Evolutionary conservation across 192 early-diverging fungal genomes (phyloP), one percentile per base, ranked within the genome.

Genomic region (Coemansia sp.): DNA sequence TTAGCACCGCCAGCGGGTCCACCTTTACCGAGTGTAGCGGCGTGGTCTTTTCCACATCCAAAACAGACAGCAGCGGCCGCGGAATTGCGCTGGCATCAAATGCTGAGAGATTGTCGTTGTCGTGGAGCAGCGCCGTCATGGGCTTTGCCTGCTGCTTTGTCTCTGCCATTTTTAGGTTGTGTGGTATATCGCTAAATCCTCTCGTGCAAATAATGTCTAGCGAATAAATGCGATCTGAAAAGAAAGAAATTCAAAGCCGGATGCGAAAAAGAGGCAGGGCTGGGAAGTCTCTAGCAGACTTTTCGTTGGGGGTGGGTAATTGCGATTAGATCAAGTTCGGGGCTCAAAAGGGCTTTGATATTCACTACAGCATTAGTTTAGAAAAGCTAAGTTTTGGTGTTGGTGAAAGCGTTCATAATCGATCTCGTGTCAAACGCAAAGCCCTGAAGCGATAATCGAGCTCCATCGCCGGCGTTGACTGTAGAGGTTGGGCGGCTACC

Each of bases 1-100:
- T 93, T 42, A 98, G 83, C n/a, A 95, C 85, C 38, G 93, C 90
- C 68, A 92, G 82, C 48, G 87, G 87, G 68, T 92, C 89, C 58
- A 92, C 81, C 71, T 89, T 88, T 51, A 92, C 90, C 47, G 66
- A 67, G 42, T 76, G 66, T 60, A 92, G 65, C 34, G 83, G 78
- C 70, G 68, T 65, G 49, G 56, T 70, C 60, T 78, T 81, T 57
- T 90, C 85, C n/a, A 89, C 68, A 63, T 89, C 87, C 57, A 89
- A 67, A 8, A 81, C 74, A 3, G 78, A 57, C 4, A 57, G 52
- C 2, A 81, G 69, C 57, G 66, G 20, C 64, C 72, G 64, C 48
- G 72, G 78, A 15, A 81, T 55, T 9, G 49, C 40, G 65, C 77
- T 80, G 21, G 42, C 36, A 50, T 80, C 77, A 37, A 75, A 66